Evolutionary conservation across 2,329 filamentous ascomycete genomes (phyloP), one percentile per base, ranked within the genome.

Genomic region (Colletotrichum gigasporum): DNA sequence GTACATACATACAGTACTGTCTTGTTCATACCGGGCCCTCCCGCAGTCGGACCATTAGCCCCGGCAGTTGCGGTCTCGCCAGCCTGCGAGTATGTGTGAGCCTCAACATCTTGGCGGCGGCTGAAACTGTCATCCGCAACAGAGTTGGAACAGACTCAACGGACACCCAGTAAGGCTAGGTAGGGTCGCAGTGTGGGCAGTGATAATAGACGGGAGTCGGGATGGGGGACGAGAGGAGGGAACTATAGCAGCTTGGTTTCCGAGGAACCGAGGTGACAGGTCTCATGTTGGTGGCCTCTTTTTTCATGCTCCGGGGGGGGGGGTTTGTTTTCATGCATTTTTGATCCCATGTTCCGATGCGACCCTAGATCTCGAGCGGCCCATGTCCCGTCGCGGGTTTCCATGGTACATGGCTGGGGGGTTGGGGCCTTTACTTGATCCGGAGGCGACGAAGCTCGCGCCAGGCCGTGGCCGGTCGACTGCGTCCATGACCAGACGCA

Each of bases 111-210:
- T 50, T 54, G 34, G 41, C 48, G 22, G 28, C 22, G 50, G 37
- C 48, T 64, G 61, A 64, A 65, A 65, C 62, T 42, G n/a, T 50
- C 41, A 54, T 30, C 34, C 56, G 48, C 50, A 32, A 32, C 62
- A 62, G 34, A 50, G 20, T 34, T 41, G 62, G 62, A 57, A 62
- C 42, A 51, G 32, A 61, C 24, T 34, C 28, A 9, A 14, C n/a
- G 11, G 9, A 50, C 14, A 18, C 5, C 28, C n/a, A 16, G n/a
- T n/a, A n/a, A n/a, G n/a, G n/a, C n/a, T n/a, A n/a, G n/a, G n/a
- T n/a, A n/a, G n/a, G n/a, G n/a, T n/a, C n/a, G n/a, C n/a, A n/a
- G n/a, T n/a, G n/a, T n/a, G n/a, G n/a, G n/a, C n/a, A n/a, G n/a
- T n/a, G n/a, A n/a, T n/a, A n/a, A n/a, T n/a, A n/a, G n/a, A n/a